Conservation (phyloP, 257 asterid genomes). For the Knoxia roxburghii region DNA sequence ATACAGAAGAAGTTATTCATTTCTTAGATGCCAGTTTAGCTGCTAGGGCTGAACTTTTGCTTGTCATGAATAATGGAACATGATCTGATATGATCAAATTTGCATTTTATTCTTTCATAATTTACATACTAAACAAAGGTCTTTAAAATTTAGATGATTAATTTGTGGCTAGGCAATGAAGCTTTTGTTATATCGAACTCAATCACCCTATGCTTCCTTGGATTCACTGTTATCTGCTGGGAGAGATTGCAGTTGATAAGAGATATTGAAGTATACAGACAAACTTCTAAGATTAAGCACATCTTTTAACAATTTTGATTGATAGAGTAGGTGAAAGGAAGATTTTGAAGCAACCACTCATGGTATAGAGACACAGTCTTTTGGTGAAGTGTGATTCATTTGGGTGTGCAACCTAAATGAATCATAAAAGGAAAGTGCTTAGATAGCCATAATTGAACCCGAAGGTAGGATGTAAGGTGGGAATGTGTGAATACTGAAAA, state of each 20-base stretch:
- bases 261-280: neutral
- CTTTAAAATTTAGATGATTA: neutral
- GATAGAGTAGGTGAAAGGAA: neutral
- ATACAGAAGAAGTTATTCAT: conserved; percentile 35
- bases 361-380: neutral
- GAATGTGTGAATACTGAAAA: no score
- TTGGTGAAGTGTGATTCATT: no score
- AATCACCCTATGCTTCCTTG: neutral
- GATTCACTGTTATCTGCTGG: neutral
- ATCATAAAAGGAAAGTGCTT: no score
- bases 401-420: no score
- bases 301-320: neutral
- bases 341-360: no score
- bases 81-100: conserved; percentile 4
- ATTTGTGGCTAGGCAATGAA: neutral
- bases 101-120: neutral
- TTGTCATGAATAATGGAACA: conserved; percentile 42
- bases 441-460: no score
- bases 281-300: neutral
- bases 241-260: neutral
- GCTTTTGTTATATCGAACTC: neutral
- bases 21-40: conserved; percentile 45
- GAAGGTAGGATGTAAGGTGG: no score
- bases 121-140: neutral
- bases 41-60: conserved; percentile 64